phyloP scores from a whole-genome alignment of 129 eudicot species.

The Oenanthe sinensis region DNA sequence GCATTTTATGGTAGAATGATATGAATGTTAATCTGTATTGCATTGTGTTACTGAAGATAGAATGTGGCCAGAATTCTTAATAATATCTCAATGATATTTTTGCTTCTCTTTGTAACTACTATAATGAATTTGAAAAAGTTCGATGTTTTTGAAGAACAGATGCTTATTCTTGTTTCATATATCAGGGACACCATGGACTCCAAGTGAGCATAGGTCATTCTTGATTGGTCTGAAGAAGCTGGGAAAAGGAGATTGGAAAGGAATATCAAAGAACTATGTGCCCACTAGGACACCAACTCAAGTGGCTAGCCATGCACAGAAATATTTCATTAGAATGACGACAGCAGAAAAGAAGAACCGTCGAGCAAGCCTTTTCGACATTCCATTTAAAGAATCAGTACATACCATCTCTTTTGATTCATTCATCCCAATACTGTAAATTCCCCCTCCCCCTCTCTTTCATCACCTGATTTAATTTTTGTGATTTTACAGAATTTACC shows the following conservation, averaged over 20 bases:
- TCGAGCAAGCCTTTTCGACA: slow-evolving; percentile 51
- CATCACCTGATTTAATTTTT: neutral
- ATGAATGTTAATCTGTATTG: neutral
- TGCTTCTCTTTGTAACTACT: neutral
- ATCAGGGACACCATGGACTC: slow-evolving; percentile 51
- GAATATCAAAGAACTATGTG: slow-evolving; percentile 42
- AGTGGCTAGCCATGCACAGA: slow-evolving; percentile 78
- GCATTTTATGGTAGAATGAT: neutral
- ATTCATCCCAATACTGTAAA: neutral
- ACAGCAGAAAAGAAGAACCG: slow-evolving; percentile 35
- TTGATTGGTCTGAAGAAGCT: slow-evolving; percentile 39
- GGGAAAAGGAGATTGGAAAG: slow-evolving; percentile 66
- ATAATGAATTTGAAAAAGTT: neutral
- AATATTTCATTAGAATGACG: slow-evolving; percentile 36
- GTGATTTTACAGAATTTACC: slow-evolving; percentile 17
- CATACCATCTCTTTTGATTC: neutral
- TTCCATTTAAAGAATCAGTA: slow-evolving; percentile 36
- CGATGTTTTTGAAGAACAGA: neutral
- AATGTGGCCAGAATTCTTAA: neutral
- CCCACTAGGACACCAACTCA: slow-evolving; percentile 59
- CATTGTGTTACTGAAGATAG: neutral
- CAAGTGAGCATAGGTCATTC: slow-evolving; percentile 48
- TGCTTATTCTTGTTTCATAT: slow-evolving; percentile 1
- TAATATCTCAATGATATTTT: neutral
- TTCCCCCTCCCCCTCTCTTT: neutral